These are phyloP conservation scores for Keithomyces neogunnii DNA, from an alignment of 2,329 filamentous ascomycete genomes.

Conservation along the genomic window DNA sequence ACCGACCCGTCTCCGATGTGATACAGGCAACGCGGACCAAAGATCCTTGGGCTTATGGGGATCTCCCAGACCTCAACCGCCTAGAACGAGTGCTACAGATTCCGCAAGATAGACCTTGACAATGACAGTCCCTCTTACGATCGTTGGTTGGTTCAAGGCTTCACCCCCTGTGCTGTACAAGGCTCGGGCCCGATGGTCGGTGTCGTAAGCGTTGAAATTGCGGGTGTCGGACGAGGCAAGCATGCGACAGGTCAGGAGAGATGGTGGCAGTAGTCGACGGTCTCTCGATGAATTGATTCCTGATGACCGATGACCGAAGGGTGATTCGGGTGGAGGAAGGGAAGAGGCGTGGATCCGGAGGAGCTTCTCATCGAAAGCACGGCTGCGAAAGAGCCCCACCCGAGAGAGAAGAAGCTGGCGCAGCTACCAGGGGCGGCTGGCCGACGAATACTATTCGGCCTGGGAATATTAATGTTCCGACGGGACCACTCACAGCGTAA, in stretches of 20 bases:
- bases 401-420: neutral
- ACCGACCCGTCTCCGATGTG: slow-evolving; percentile 2
- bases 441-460: neutral
- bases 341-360: neutral
- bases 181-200: neutral
- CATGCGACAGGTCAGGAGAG: no score
- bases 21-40: slow-evolving; percentile 7
- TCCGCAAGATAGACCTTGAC: slow-evolving; percentile 3
- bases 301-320: neutral
- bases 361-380: neutral
- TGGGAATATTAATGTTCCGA: neutral
- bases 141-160: neutral
- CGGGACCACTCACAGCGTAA: neutral
- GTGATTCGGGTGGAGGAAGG: neutral
- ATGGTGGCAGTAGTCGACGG: neutral
- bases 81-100: slow-evolving; percentile 1
- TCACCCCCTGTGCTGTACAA: neutral
- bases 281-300: neutral
- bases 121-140: neutral
- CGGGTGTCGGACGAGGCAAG: neutral
- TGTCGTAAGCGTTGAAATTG: neutral
- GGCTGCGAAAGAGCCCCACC: neutral
- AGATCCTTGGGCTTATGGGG: neutral
- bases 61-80: slow-evolving; percentile 1
- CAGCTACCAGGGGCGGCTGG: neutral